Evolutionary conservation across 495 filamentous ascomycete genomes (phyloP).

Genomic region (Penicillium coprophilum): DNA sequence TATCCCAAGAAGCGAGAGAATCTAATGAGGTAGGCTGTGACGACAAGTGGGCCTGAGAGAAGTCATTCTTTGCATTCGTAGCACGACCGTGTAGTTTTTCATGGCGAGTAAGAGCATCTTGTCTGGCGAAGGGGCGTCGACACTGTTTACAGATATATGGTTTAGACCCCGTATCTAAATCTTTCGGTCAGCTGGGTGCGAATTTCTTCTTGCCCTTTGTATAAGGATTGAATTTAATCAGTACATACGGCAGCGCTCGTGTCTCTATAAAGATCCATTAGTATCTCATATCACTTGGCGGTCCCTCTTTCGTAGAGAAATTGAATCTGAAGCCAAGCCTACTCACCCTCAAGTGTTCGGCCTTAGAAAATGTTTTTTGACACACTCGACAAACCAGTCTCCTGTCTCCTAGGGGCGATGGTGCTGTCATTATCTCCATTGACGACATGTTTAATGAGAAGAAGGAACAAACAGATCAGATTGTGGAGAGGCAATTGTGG

Average conservation of each 20-base stretch:
- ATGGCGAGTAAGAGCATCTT: conserved; percentile 50
- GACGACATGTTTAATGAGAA: conserved; percentile 15
- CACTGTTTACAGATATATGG: conserved; percentile 47
- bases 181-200: conserved; percentile 19
- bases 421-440: conserved; percentile 23
- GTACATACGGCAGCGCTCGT: conserved; percentile 49
- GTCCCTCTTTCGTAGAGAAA: conserved; percentile 22
- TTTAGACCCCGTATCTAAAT: conserved; percentile 48
- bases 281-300: conserved; percentile 6
- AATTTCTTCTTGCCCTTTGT: not conserved
- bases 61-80: conserved; percentile 26
- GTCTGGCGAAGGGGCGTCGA: conserved; percentile 44
- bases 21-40: conserved; percentile 25
- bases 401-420: conserved; percentile 26
- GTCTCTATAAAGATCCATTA: conserved; percentile 40
- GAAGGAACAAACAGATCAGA: not conserved
- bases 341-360: conserved; percentile 47
- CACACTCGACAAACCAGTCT: conserved; percentile 44
- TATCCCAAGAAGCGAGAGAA: conserved; percentile 30
- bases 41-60: conserved; percentile 18
- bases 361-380: conserved; percentile 47
- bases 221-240: not conserved
- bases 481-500: conserved; percentile 27
- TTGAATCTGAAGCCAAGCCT: not conserved
- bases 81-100: conserved; percentile 46